Conservation (phyloP, 1,284 basidiomycete genomes). For the Sphagnurus paluster region DNA sequence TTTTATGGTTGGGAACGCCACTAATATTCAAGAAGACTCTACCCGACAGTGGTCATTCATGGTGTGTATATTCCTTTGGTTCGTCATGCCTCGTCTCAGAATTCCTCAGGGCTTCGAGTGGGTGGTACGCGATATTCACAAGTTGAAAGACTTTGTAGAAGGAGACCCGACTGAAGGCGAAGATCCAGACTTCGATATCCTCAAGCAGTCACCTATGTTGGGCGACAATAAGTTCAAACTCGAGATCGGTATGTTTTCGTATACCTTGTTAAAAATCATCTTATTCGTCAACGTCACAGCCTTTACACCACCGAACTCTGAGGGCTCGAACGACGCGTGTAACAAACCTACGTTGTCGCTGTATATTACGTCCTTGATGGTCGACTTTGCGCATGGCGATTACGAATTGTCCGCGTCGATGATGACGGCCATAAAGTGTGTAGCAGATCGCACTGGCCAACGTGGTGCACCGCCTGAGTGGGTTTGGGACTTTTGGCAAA, state of each 20-base stretch:
- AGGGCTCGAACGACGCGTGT: conserved; percentile 21
- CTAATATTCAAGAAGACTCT: conserved; percentile 38
- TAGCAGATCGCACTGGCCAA: conserved; percentile 59
- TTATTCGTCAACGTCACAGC: conserved; percentile 20
- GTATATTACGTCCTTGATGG: conserved; percentile 64
- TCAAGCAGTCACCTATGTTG: conserved; percentile 64
- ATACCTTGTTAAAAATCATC: neutral
- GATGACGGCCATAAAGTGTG: conserved; percentile 72
- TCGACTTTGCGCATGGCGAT: conserved; percentile 58
- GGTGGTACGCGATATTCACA: conserved; percentile 57
- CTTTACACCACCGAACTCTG: conserved; percentile 26
- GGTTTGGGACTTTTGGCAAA: conserved; percentile 71
- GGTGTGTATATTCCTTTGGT: conserved; percentile 32
- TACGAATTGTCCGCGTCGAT: conserved; percentile 66
- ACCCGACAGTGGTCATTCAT: conserved; percentile 64
- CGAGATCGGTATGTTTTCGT: conserved; percentile 54
- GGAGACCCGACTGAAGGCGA: conserved; percentile 27
- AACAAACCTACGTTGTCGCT: conserved; percentile 50
- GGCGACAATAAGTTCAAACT: conserved; percentile 75
- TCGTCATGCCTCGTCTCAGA: conserved; percentile 2
- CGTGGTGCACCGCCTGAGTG: conserved; percentile 68
- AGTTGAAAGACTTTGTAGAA: conserved; percentile 55
- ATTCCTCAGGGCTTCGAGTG: conserved; percentile 61
- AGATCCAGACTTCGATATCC: conserved; percentile 47
- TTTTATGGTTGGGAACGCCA: conserved; percentile 23